Base-by-base conservation (phyloP, 345 rosid species). In the Ceriops decandra region DNA sequence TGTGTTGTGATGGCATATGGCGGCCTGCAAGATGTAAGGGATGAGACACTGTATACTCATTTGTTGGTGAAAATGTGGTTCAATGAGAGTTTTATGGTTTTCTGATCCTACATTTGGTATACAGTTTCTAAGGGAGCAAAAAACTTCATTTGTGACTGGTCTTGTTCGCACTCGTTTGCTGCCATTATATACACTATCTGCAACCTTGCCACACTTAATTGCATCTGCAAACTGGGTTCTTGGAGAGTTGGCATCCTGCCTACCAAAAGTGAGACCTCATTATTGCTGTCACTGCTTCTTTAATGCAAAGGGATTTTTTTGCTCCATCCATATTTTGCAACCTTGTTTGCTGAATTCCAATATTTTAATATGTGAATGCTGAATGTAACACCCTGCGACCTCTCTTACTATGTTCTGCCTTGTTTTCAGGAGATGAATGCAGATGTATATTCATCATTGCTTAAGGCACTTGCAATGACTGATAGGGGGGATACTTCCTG, bases 1-100 rank as follows among this genome's bases (percentile, higher is more conserved):
- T 93, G 93, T 54, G 91, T 91, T 74, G 79, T 87, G 76, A 87
- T 86, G 85, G 97, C 97, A 59, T 89, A 80, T 75, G 93, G 93
- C 72, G 91, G 89, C 66, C 83, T 91, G 79, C 89, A 86, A 84
- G 97, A 91, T 80, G 97, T 91, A 86, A 86, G 89, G n/a, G 78
- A 68, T 59, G 33, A 67, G 13, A 33, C 60, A 73, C 63, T 26
- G 38, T 73, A 53, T 68, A 49, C 64, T 80, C 63, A 42, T 22
- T 57, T 47, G 19, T 64, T 61, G 6, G 11, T 64, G 32, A 27
- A 51, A 60, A 22, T 28, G 47, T 32, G 35, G 47, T 69, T 75
- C 21, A 62, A 24, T 5, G 7, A 57, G 69, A 13, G 26, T 19
- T 11, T 65, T 61, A 27, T 65, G 15, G 32, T 57, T 58, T 72